Evolutionary conservation across 371 early-diverging fungal genomes (phyloP), one percentile per base, ranked within the genome.

Genomic region (Mortierella sp.): DNA sequence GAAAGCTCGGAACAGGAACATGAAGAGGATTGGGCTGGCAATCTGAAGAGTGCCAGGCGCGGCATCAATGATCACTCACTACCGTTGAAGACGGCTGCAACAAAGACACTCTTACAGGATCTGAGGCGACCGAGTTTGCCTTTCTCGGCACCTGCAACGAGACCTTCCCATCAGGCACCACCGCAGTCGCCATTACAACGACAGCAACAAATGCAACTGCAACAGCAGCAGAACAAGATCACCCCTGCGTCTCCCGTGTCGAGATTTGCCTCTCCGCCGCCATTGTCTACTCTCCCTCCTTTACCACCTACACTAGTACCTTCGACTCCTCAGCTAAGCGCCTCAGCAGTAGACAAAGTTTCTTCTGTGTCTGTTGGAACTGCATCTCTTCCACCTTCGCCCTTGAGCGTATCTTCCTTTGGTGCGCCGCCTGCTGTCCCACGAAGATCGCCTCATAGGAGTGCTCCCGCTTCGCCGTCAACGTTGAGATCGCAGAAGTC

Each of bases 21-120:
- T 46, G 73, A 73, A 19, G 73, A 73, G 23, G 73, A 73, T n/a
- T 73, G 73, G 73, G 73, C 73, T 0, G 73, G 67, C 2, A 73
- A 73, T 26, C n/a, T 54, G 50, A 66, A 54, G 51, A 67, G 63
- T 19, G 50, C 27, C 2, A 32, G 59, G n/a, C 30, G 17, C 6
- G 21, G 37, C 37, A 34, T 34, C 37, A 34, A 34, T 34, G 37
- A 34, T 34, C 14, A 34, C 37, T 34, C 37, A 1, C 37, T 34
- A 34, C 37, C 2, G 37, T 14, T 34, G 37, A 34, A 34, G 14
- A 34, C 37, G 7, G 37, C 37, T 14, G 37, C 37, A 7, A 34
- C 37, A 1, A 34, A 34, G 4, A 34, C 37, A 1, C 37, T 34
- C 0, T 14, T 43, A 2, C 43, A 15, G 2, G 43, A 43, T 1